Conservation (phyloP, 2,329 filamentous ascomycete genomes). For the Tolypocladium endophyticum region DNA sequence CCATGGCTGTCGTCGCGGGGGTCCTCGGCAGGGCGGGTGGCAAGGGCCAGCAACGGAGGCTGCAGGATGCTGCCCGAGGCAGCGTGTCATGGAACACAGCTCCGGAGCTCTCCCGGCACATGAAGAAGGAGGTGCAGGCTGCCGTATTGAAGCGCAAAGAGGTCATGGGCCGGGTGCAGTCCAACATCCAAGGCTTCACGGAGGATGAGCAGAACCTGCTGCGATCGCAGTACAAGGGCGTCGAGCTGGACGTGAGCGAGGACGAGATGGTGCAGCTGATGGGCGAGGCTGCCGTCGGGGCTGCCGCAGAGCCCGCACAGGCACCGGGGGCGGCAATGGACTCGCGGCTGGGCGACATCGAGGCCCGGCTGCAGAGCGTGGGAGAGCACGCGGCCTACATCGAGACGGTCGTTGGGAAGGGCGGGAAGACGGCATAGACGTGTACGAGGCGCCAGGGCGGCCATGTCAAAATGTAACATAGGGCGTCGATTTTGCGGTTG, state of each 20-base stretch:
- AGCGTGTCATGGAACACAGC: constrained; percentile 51
- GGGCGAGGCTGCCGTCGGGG: constrained; percentile 8
- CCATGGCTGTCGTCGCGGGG: constrained; percentile 71
- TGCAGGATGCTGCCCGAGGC: constrained; percentile 51
- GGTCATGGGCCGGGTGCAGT: constrained; percentile 24
- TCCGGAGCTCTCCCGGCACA: constrained; percentile 28
- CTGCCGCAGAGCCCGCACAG: not conserved
- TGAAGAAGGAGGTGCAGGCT: constrained; percentile 19
- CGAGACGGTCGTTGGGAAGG: constrained; percentile 11
- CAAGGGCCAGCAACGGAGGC: constrained; percentile 58
- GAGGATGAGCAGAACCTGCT: constrained; percentile 27
- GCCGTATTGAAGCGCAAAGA: constrained; percentile 21
- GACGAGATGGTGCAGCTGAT: constrained; percentile 25
- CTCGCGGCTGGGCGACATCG: constrained; percentile 6
- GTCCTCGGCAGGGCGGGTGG: constrained; percentile 78
- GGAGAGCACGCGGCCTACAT: constrained; percentile 8
- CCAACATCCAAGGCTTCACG: constrained; percentile 23
- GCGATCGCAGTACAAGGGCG: constrained; percentile 12
- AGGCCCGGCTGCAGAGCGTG: constrained; percentile 8
- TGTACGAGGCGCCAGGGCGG: not conserved
- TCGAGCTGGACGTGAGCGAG: constrained; percentile 19
- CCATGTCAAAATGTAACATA: not conserved
- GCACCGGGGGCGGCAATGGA: not conserved
- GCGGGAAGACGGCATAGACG: constrained; percentile 5
- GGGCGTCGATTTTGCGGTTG: not conserved